Evolutionary conservation across 371 early-diverging fungal species (phyloP).

Genomic region (Scutellospora calospora): DNA sequence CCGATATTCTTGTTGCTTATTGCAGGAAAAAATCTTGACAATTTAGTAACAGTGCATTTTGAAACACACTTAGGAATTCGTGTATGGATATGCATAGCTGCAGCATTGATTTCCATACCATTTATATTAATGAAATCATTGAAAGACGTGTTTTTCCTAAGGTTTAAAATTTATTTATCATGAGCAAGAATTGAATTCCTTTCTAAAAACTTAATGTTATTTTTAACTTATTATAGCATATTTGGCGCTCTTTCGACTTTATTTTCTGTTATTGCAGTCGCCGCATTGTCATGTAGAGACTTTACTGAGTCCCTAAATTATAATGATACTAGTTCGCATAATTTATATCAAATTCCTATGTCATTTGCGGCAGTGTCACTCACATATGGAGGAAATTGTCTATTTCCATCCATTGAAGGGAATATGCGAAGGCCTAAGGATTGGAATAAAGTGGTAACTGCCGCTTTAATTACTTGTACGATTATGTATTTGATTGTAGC

Average conservation of each 20-base stretch:
- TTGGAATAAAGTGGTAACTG: slow-evolving; percentile 76
- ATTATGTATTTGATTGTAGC: slow-evolving; percentile 80
- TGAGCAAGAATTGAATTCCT: not conserved
- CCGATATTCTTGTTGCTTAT: slow-evolving; percentile 82
- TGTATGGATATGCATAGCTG: slow-evolving; percentile 39
- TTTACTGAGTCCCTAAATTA: slow-evolving; percentile 48
- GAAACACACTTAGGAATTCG: not conserved
- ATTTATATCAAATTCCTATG: slow-evolving; percentile 48
- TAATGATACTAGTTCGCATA: slow-evolving; percentile 50
- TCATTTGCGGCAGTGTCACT: slow-evolving; percentile 73
- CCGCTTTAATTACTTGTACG: slow-evolving; percentile 78
- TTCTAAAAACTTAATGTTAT: not conserved
- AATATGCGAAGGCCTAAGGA: slow-evolving; percentile 66
- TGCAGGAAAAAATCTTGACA: slow-evolving; percentile 69
- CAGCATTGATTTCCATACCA: slow-evolving; percentile 33
- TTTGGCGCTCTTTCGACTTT: slow-evolving; percentile 67
- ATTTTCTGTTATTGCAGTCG: slow-evolving; percentile 56
- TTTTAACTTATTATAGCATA: slow-evolving; percentile 51
- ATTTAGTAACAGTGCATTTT: slow-evolving; percentile 54
- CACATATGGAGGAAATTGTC: slow-evolving; percentile 83
- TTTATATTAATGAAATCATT: slow-evolving; percentile 36
- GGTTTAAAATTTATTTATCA: not conserved
- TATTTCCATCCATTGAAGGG: slow-evolving; percentile 67
- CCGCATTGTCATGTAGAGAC: slow-evolving; percentile 54
- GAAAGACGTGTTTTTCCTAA: slow-evolving; percentile 43